Evolutionary conservation across 1,139 yeast species (phyloP), one percentile per base, ranked within the genome.

Genomic region (Kodamaea plutei): DNA sequence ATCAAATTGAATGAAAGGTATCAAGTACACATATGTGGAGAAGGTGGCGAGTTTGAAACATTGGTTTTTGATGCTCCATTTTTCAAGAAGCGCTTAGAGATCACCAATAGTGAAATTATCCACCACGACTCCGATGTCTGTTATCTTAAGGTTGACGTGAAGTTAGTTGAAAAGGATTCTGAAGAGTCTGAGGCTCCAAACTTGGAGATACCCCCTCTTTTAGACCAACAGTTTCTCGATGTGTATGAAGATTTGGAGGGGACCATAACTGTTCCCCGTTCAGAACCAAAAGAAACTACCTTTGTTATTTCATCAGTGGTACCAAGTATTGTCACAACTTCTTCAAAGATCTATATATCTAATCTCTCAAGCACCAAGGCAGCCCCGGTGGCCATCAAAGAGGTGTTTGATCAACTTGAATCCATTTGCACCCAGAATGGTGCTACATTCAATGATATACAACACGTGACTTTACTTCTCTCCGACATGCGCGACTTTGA

Each of bases 31-130:
- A 77, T 91, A 1, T 91, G 98, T 61, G 98, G 98, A 6, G 98
- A 91, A 62, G 98, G 98, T 13, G 98, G 98, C 1, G 98, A 91
- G 55, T 91, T 88, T 54, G 98, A 91, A 52, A 82, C 96, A 0
- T 63, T 89, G 43, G 97, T 91, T 3, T 64, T 91, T 18, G 96
- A 91, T 55, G 84, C 94, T 2, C 94, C 95, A 0, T 79, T 84
- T 38, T 91, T 91, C 58, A 62, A 60, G 23, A 76, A 76, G 30
- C 64, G 59, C 36, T 54, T 89, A 28, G 63, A 59, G 11, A 58
- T 84, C 12, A 57, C 52, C 1, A 60, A 66, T 3, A 51, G 61
- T 18, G 53, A 61, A 18, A 54, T 73, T 1, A 61, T 76, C 2
- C 58, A 67, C 10, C 77, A 73, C 39, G 60, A 72, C 1, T 64